phyloP scores from a whole-genome alignment of 495 filamentous ascomycete genomes.

The Haplographium delicatum region DNA sequence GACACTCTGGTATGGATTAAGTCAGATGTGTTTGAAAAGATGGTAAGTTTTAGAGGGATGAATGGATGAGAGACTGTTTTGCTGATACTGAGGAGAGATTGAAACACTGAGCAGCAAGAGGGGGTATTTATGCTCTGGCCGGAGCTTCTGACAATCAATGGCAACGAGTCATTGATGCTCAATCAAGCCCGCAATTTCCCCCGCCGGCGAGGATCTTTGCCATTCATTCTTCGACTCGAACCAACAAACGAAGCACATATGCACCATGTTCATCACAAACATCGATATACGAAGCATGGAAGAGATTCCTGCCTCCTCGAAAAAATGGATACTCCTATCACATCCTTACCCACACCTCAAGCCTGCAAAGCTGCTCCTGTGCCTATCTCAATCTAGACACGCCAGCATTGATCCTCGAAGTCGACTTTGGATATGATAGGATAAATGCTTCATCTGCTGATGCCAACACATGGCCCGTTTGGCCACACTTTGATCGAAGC shows the following conservation, averaged over 20 bases:
- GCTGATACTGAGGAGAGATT: conserved; percentile 20
- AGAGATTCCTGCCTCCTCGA: not conserved
- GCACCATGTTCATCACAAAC: conserved; percentile 13
- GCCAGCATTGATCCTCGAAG: not conserved
- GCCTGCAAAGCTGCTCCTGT: conserved; percentile 2
- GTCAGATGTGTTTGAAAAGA: not conserved
- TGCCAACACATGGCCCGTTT: conserved; percentile 15
- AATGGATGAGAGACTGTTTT: conserved; percentile 15
- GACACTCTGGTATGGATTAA: not conserved
- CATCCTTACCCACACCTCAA: not conserved
- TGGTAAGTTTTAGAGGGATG: not conserved
- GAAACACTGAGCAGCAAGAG: not conserved
- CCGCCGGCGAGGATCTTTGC: not conserved
- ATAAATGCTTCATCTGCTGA: not conserved
- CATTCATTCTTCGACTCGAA: conserved; percentile 1
- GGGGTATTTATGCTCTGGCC: conserved; percentile 19
- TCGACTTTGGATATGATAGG: conserved; percentile 10
- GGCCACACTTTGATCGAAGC: conserved; percentile 4
- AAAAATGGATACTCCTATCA: conserved; percentile 5
- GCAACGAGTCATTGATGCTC: not conserved
- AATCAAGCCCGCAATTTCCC: conserved; percentile 2
- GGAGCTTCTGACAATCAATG: not conserved
- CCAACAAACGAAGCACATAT: conserved; percentile 18
- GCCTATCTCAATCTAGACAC: conserved; percentile 1
- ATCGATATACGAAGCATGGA: not conserved